Percentiles rank a stretch among this genome's conserved stretches.
These are phyloP conservation scores for Reutealis trisperma DNA, from an alignment of 345 rosid species.

Conservation along the genomic window DNA sequence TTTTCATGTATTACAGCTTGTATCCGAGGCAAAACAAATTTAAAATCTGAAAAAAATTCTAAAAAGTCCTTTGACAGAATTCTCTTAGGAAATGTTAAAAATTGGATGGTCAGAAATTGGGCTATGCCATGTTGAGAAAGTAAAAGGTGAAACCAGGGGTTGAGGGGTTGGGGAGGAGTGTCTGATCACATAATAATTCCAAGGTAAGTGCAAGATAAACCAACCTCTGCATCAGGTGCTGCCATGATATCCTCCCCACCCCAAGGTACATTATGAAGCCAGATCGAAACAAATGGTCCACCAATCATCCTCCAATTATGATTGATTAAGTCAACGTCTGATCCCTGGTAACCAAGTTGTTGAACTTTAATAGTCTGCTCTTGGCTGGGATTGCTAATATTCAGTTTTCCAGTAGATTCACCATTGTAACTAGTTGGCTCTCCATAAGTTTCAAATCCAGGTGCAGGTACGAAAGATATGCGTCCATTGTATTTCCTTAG, in stretches of 20 bases:
- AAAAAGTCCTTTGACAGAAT: too few relatives aligned
- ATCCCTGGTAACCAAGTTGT: slow-evolving; percentile 56
- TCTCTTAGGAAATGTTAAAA: neutral
- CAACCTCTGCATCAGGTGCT: slow-evolving; percentile 92
- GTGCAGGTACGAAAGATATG: slow-evolving; percentile 84
- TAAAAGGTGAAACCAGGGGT: neutral
- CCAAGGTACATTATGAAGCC: slow-evolving; percentile 99
- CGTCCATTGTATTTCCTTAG: slow-evolving; percentile 76
- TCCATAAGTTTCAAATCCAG: slow-evolving; percentile 81
- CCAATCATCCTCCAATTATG: slow-evolving; percentile 73
- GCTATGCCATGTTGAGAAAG: neutral
- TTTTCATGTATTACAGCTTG: neutral
- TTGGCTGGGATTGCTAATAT: slow-evolving; percentile 5
- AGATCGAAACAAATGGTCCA: slow-evolving; percentile 90
- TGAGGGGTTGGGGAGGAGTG: neutral
- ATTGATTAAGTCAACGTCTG: slow-evolving; percentile 50
- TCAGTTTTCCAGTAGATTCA: slow-evolving; percentile 18
- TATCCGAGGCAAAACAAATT: neutral
- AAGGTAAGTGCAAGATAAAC: slow-evolving; percentile 21
- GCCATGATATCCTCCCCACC: slow-evolving; percentile 78
- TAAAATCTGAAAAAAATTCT: neutral
- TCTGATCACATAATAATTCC: neutral
- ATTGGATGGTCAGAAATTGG: neutral
- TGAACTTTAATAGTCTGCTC: slow-evolving; percentile 34
- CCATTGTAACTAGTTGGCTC: slow-evolving; percentile 48